A percentile compares a stretch with the other conserved stretches of the same genome.
Conservation (phyloP, 306 rosid species). For the Psophocarpus tetragonolobus region DNA sequence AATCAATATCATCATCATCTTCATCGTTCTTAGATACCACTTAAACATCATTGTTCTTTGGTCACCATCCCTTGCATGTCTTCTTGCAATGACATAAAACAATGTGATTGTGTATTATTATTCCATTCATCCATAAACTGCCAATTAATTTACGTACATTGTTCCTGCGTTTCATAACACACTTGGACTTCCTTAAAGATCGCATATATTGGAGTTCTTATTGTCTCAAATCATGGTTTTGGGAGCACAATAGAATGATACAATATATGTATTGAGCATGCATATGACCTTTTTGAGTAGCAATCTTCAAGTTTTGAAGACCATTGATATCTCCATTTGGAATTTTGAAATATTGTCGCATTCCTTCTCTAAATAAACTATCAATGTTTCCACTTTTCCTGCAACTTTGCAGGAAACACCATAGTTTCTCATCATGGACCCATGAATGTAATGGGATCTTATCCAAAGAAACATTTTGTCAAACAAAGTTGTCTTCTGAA, state of each 20-base stretch:
- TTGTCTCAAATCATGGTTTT: not conserved
- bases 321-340: not conserved
- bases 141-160: not conserved
- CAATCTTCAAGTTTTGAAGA: not conserved
- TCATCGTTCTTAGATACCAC: not conserved
- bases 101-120: not conserved
- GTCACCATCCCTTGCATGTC: slow-evolving; percentile 28
- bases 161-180: not conserved
- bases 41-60: not conserved
- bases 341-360: not conserved
- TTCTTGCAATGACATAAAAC: not conserved
- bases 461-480: not conserved
- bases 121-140: not conserved
- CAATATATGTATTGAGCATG: slow-evolving; percentile 41
- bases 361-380: slow-evolving; percentile 27
- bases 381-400: slow-evolving; percentile 24
- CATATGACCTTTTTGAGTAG: slow-evolving; percentile 14
- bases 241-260: not conserved
- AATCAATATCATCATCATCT: not conserved
- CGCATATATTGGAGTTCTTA: slow-evolving; percentile 10
- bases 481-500: not conserved
- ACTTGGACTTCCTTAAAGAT: slow-evolving; percentile 13
- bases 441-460: not conserved
- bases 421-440: not conserved
- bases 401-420: slow-evolving; percentile 7